phyloP scores from a whole-genome alignment of 2,329 filamentous ascomycete genomes.

The Geoglossum cookeanum region DNA sequence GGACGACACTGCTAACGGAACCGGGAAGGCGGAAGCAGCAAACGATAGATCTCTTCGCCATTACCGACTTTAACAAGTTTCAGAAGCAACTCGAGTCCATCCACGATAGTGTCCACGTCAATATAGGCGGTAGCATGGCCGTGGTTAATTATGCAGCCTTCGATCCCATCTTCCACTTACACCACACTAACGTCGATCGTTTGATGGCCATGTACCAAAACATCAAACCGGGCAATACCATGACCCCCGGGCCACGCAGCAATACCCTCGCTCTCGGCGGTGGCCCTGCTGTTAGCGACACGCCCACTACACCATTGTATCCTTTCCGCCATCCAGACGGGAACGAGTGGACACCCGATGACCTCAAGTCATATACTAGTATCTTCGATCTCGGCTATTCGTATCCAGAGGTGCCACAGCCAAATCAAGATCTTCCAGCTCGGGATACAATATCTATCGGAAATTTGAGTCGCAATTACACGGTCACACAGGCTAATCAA shows the following conservation, averaged over 20 bases:
- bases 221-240: background rate
- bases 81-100: background rate
- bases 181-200: conserved; percentile 3
- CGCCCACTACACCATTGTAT: conserved; percentile 4
- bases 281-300: background rate
- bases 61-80: background rate
- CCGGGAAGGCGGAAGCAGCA: background rate
- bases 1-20: background rate
- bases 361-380: conserved; percentile 2
- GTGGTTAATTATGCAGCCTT: background rate
- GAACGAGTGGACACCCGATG: conserved; percentile 4
- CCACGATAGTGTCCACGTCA: conserved; percentile 2
- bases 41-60: background rate
- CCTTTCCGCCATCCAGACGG: conserved; percentile 5
- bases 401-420: conserved; percentile 5
- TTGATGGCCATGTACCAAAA: conserved; percentile 3
- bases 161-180: conserved; percentile 3
- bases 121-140: background rate
- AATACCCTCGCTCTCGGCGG: conserved; percentile 4
- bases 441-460: background rate
- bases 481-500: background rate
- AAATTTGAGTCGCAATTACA: background rate
- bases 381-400: conserved; percentile 4
- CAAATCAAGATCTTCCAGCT: background rate
- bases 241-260: background rate